Percentiles rank a stretch among this genome's conserved stretches.
These are phyloP conservation scores for Volvox carteri DNA, from an alignment of 163 green algal genomes.

Conservation along the genomic window DNA sequence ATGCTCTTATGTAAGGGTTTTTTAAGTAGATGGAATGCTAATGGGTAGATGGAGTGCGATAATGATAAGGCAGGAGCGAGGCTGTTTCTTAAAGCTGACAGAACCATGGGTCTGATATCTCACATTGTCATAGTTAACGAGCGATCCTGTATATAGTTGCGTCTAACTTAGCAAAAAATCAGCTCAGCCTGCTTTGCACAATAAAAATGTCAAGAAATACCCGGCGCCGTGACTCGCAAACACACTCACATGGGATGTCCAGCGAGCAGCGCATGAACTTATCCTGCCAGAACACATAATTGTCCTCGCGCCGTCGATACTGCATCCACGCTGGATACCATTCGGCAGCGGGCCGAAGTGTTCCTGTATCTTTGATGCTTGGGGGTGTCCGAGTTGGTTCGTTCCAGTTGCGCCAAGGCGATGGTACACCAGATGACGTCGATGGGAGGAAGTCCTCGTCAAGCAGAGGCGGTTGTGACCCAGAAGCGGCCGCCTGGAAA, in stretches of 20 bases:
- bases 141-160: no score
- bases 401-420: background rate
- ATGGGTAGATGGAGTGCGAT: no score
- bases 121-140: no score
- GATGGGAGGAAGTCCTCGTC: constrained; percentile 27
- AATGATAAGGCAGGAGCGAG: no score
- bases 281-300: constrained; percentile 79
- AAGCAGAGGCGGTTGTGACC: background rate
- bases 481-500: background rate
- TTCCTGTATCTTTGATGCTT: constrained; percentile 65
- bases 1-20: no score
- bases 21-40: no score
- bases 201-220: no score
- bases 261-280: constrained; percentile 74
- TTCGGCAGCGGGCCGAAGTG: constrained; percentile 65
- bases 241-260: constrained; percentile 68
- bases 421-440: background rate
- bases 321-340: constrained; percentile 79
- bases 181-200: no score
- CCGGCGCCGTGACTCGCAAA: no score
- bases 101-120: no score
- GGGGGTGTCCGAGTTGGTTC: constrained; percentile 44
- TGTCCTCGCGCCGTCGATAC: constrained; percentile 70
- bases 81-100: no score
- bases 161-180: no score